Conservation (phyloP, 2,329 filamentous ascomycete genomes). For the Diplodia intermedia region DNA sequence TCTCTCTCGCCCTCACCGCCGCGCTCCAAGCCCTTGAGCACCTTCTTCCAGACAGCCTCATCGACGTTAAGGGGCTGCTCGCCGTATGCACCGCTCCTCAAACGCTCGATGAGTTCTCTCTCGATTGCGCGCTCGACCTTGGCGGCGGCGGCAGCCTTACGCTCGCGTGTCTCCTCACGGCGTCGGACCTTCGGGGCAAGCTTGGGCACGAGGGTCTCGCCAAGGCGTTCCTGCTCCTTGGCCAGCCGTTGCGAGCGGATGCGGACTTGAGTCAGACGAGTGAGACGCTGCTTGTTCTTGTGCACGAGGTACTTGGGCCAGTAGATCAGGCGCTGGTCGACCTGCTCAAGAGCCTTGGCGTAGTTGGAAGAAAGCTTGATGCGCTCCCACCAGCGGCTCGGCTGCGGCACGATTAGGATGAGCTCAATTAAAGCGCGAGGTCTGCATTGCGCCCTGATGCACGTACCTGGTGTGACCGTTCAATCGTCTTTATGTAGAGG, state of each 20-base stretch:
- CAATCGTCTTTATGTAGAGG: slow-evolving; percentile 95
- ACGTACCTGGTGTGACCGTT: slow-evolving; percentile 71
- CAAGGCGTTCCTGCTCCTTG: slow-evolving; percentile 86
- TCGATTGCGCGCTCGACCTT: slow-evolving; percentile 97
- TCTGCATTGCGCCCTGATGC: not conserved
- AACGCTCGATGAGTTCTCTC: slow-evolving; percentile 87
- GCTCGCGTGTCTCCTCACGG: slow-evolving; percentile 56
- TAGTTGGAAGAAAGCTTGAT: slow-evolving; percentile 92
- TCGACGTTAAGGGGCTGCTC: slow-evolving; percentile 90
- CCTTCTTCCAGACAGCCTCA: slow-evolving; percentile 96
- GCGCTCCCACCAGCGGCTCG: slow-evolving; percentile 78
- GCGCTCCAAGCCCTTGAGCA: slow-evolving; percentile 86
- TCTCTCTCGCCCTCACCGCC: slow-evolving; percentile 83
- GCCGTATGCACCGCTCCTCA: slow-evolving; percentile 92
- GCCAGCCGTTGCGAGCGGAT: slow-evolving; percentile 79
- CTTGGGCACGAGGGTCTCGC: slow-evolving; percentile 86
- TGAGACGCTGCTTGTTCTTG: slow-evolving; percentile 96
- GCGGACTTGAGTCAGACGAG: slow-evolving; percentile 87
- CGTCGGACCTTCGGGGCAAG: slow-evolving; percentile 84
- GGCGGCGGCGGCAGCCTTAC: slow-evolving; percentile 65
- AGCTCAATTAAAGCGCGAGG: not conserved
- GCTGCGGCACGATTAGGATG: slow-evolving; percentile 6
- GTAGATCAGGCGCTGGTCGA: slow-evolving; percentile 75
- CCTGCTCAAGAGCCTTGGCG: slow-evolving; percentile 82
- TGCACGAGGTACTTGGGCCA: slow-evolving; percentile 93